Conservation (phyloP, 208 protist genomes). For the Phytomonas serpens region DNA sequence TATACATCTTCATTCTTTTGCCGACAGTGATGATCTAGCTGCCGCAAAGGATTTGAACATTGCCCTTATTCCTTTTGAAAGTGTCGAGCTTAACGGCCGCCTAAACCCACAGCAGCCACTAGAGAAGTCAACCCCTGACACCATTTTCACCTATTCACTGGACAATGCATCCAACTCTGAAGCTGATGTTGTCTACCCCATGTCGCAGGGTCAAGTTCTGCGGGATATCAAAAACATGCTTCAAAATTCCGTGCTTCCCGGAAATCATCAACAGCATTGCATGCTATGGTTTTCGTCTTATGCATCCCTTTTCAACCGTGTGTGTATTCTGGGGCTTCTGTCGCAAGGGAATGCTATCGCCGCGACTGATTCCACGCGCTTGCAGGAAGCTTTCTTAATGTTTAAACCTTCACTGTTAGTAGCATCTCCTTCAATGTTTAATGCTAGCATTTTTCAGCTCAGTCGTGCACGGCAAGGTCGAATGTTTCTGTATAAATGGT, state of each 20-base stretch:
- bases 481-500: conserved; percentile 53
- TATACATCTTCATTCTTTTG: conserved; percentile 52
- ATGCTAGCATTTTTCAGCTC: conserved; percentile 53
- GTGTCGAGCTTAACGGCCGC: conserved; percentile 51
- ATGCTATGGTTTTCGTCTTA: conserved; percentile 79
- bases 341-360: conserved; percentile 65
- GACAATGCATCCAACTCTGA: conserved; percentile 38
- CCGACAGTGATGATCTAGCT: conserved; percentile 38
- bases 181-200: conserved; percentile 27
- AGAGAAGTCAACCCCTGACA: conserved; percentile 13
- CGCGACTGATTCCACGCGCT: conserved; percentile 26
- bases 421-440: conserved; percentile 61
- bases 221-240: conserved; percentile 55
- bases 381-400: conserved; percentile 41
- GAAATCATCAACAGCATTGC: conserved; percentile 38
- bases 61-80: conserved; percentile 50
- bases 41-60: conserved; percentile 79
- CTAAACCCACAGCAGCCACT: conserved; percentile 16
- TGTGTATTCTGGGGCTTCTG: conserved; percentile 66
- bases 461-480: conserved; percentile 45
- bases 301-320: conserved; percentile 54
- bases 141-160: conserved; percentile 54
- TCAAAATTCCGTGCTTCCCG: conserved; percentile 48
- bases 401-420: conserved; percentile 74
- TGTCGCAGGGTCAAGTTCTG: conserved; percentile 61